A percentile compares a stretch with the other conserved stretches of the same genome.
These are phyloP conservation scores for Fusarium xylarioides DNA, from an alignment of 2,329 filamentous ascomycete genomes.

Conservation along the genomic window DNA sequence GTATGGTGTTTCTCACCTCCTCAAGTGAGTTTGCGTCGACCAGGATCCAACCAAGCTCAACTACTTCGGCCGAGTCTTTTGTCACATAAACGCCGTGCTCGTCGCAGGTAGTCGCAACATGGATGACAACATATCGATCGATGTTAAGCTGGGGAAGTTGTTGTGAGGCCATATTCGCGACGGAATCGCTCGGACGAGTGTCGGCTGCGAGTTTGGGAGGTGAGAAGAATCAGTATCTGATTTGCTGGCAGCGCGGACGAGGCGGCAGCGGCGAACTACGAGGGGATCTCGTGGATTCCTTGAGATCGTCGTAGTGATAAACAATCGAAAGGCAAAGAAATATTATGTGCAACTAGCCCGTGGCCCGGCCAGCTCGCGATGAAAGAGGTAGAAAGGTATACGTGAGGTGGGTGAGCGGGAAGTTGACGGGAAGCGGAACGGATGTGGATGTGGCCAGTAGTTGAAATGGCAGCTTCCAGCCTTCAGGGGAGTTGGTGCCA, in stretches of 20 bases:
- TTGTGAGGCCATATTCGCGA: slow-evolving; percentile 52
- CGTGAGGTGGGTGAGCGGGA: slow-evolving; percentile 32
- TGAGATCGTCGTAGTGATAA: slow-evolving; percentile 27
- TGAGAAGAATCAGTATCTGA: slow-evolving; percentile 33
- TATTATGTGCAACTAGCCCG: slow-evolving; percentile 47
- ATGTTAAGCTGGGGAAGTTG: slow-evolving; percentile 71
- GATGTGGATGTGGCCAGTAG: slow-evolving; percentile 37
- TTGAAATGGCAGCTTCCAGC: slow-evolving; percentile 21
- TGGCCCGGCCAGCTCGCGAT: slow-evolving; percentile 51
- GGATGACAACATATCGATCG: slow-evolving; percentile 97
- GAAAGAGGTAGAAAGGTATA: slow-evolving; percentile 37
- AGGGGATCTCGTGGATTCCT: slow-evolving; percentile 13
- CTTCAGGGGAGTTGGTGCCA: slow-evolving; percentile 37
- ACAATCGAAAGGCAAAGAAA: slow-evolving; percentile 33
- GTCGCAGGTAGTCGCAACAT: slow-evolving; percentile 98
- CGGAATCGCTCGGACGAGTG: slow-evolving; percentile 37
- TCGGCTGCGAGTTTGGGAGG: slow-evolving; percentile 31
- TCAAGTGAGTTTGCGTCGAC: slow-evolving; percentile 91
- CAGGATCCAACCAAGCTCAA: slow-evolving; percentile 98
- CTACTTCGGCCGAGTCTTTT: slow-evolving; percentile 98
- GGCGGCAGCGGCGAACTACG: slow-evolving; percentile 27
- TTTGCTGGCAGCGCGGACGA: slow-evolving; percentile 25
- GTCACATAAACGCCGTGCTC: slow-evolving; percentile 99
- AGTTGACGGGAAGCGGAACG: slow-evolving; percentile 36
- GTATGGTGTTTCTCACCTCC: slow-evolving; percentile 71